Evolutionary conservation across 2,329 filamentous ascomycete species (phyloP).

Genomic region (Westerdykella aurantiaca): DNA sequence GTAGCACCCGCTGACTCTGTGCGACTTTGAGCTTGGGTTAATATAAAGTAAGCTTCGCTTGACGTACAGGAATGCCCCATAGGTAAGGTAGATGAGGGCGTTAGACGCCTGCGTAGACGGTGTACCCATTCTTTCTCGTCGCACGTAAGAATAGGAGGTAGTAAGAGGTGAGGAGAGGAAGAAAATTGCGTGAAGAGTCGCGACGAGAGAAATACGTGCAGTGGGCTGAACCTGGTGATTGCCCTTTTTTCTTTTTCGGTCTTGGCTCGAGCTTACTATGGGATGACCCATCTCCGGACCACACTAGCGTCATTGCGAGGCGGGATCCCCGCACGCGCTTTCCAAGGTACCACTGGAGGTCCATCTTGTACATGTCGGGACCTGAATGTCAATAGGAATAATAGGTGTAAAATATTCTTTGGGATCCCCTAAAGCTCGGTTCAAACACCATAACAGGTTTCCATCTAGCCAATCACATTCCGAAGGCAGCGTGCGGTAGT

Average conservation of each 20-base stretch:
- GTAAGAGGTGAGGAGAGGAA: slow-evolving; percentile 8
- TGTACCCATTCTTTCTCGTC: slow-evolving; percentile 55
- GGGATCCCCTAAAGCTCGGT: too few species aligned
- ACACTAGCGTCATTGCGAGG: slow-evolving; percentile 1
- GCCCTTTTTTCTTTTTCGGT: slow-evolving; percentile 3
- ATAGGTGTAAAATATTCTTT: too few species aligned
- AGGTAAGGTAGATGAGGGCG: slow-evolving; percentile 76
- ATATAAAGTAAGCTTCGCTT: slow-evolving; percentile 4
- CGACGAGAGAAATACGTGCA: not conserved
- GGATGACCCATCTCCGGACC: not conserved
- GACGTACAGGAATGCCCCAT: slow-evolving; percentile 68
- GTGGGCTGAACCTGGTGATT: not conserved
- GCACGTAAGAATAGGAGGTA: slow-evolving; percentile 3
- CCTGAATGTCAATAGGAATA: too few species aligned
- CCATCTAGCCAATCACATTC: too few species aligned
- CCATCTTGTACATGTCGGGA: too few species aligned
- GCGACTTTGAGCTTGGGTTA: slow-evolving; percentile 10
- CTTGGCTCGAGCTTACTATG: slow-evolving; percentile 1
- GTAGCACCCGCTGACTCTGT: slow-evolving; percentile 57
- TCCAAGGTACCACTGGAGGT: not conserved
- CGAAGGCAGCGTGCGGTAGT: too few species aligned
- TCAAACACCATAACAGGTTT: too few species aligned
- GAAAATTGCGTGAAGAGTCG: not conserved
- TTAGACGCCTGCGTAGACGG: slow-evolving; percentile 73
- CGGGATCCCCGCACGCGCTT: not conserved